phyloP scores from a whole-genome alignment of 2,329 filamentous ascomycete species.

The Zymoseptoria brevis region DNA sequence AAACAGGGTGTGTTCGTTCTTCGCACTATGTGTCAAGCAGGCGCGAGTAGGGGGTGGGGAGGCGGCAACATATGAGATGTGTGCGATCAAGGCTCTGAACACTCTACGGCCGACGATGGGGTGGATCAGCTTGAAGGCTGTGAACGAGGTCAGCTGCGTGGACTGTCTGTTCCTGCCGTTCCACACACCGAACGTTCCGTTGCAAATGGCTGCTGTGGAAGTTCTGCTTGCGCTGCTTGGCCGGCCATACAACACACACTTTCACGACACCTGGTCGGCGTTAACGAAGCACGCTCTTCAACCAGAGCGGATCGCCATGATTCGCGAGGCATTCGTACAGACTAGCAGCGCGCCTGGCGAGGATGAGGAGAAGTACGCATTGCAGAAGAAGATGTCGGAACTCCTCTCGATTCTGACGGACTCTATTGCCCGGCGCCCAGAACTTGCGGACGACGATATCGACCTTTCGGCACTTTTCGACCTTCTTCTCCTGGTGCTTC shows the following conservation, averaged over 20 bases:
- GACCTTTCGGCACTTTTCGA: slow-evolving; percentile 70
- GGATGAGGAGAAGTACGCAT: slow-evolving; percentile 84
- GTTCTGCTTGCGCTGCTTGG: slow-evolving; percentile 32
- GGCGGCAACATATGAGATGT: slow-evolving; percentile 42
- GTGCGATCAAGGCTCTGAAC: slow-evolving; percentile 67
- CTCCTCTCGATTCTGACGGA: slow-evolving; percentile 79
- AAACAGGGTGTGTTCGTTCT: slow-evolving; percentile 62
- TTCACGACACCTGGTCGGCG: slow-evolving; percentile 47
- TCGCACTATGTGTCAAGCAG: slow-evolving; percentile 60
- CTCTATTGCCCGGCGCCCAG: slow-evolving; percentile 71
- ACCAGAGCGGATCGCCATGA: slow-evolving; percentile 24
- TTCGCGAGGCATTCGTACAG: slow-evolving; percentile 25
- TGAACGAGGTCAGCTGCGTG: slow-evolving; percentile 63
- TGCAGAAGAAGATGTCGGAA: slow-evolving; percentile 91
- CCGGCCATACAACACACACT: slow-evolving; percentile 52
- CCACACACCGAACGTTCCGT: slow-evolving; percentile 58
- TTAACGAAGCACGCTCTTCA: slow-evolving; percentile 23
- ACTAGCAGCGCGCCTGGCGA: slow-evolving; percentile 48
- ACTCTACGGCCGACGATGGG: slow-evolving; percentile 71
- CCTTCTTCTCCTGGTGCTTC: slow-evolving; percentile 69
- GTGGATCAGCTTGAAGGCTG: slow-evolving; percentile 81
- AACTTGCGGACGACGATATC: slow-evolving; percentile 48
- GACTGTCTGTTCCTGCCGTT: slow-evolving; percentile 63
- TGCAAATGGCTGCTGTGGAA: slow-evolving; percentile 58
- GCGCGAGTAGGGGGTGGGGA: slow-evolving; percentile 28